phyloP scores from a whole-genome alignment of 2,329 filamentous ascomycete species.

The Claviceps cyperi region DNA sequence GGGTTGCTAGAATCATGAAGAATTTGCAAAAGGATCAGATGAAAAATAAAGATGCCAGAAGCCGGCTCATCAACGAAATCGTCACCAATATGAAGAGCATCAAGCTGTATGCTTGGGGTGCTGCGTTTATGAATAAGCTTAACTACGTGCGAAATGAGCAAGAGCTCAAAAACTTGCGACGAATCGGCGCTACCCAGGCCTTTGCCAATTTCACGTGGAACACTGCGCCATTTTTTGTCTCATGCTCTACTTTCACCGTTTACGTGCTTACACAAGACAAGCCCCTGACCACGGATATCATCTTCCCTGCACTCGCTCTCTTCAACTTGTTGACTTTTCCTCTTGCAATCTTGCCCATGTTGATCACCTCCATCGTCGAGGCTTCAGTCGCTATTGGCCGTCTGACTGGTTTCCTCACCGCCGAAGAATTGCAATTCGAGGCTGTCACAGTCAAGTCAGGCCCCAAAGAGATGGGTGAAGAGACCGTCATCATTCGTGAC shows the following conservation, averaged over 20 bases:
- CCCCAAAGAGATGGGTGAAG: conserved; percentile 65
- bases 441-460: conserved; percentile 59
- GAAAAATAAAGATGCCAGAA: conserved; percentile 96
- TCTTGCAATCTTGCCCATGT: conserved; percentile 87
- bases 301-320: conserved; percentile 82
- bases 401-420: conserved; percentile 68
- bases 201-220: conserved; percentile 97
- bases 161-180: conserved; percentile 87
- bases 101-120: conserved; percentile 96
- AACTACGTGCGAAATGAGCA: conserved; percentile 92
- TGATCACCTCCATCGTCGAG: conserved; percentile 92
- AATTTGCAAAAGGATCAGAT: conserved; percentile 90
- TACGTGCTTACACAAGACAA: conserved; percentile 74
- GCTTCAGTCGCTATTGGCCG: conserved; percentile 83
- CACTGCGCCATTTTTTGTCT: conserved; percentile 92
- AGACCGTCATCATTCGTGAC: conserved; percentile 69
- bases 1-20: conserved; percentile 89
- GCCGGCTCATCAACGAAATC: conserved; percentile 90
- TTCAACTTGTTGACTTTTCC: conserved; percentile 97
- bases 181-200: conserved; percentile 87
- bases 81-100: conserved; percentile 99
- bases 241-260: conserved; percentile 88
- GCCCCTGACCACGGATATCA: conserved; percentile 82
- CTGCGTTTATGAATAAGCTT: conserved; percentile 93
- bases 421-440: conserved; percentile 80